Percentiles rank a stretch among this genome's conserved stretches.
phyloP scores from a whole-genome alignment of 1,139 yeast genomes.

The Debaryomyces robertsiae region DNA sequence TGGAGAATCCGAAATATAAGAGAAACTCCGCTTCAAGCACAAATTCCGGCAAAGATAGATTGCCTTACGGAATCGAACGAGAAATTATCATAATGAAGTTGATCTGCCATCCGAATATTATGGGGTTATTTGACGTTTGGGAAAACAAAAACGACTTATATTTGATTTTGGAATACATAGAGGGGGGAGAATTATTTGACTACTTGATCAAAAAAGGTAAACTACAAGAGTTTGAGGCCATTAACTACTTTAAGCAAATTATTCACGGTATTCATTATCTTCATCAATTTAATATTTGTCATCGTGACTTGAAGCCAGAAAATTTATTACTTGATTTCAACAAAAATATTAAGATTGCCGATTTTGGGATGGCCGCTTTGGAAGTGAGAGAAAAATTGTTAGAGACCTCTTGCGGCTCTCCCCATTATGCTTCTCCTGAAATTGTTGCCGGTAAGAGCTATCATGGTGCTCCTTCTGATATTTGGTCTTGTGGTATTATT shows the following conservation, averaged over 20 bases:
- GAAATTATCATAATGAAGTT: conserved; percentile 93
- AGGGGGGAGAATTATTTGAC: conserved; percentile 96
- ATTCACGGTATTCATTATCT: conserved; percentile 90
- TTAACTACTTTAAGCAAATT: conserved; percentile 87
- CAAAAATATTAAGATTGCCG: conserved; percentile 92
- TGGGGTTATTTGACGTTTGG: conserved; percentile 98
- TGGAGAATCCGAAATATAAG: conserved; percentile 54
- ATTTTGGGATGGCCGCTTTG: conserved; percentile 99
- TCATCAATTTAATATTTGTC: conserved; percentile 92
- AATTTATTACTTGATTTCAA: conserved; percentile 84
- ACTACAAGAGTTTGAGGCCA: conserved; percentile 86
- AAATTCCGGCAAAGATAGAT: conserved; percentile 54
- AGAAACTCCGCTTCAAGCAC: conserved; percentile 30
- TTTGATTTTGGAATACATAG: conserved; percentile 90
- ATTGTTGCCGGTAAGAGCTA: conserved; percentile 92
- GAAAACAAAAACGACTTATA: conserved; percentile 93
- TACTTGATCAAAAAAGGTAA: conserved; percentile 86
- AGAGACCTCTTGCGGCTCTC: conserved; percentile 97
- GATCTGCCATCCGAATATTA: conserved; percentile 88
- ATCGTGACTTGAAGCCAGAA: conserved; percentile 95
- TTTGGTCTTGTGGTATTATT: conserved; percentile 98
- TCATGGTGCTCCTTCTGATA: conserved; percentile 96
- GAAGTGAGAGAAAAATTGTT: conserved; percentile 82
- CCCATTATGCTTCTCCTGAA: conserved; percentile 98
- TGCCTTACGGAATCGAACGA: conserved; percentile 93